A percentile compares a stretch with the other conserved stretches of the same genome.
phyloP scores from a whole-genome alignment of 148 eudicot species.

The Fagopyrum tataricum region DNA sequence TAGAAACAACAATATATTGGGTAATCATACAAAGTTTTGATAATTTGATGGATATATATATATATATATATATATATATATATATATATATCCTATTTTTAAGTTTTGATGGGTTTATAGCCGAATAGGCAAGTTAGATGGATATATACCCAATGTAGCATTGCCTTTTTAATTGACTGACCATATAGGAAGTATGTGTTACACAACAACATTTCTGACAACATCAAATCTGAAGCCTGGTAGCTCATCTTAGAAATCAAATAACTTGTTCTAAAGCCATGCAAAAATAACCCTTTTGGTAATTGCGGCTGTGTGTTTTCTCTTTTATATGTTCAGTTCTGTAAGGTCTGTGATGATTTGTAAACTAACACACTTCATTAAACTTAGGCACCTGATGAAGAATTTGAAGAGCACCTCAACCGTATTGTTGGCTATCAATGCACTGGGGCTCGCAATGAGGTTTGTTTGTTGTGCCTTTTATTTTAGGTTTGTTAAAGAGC shows the following conservation, averaged over 20 bases:
- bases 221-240: not conserved
- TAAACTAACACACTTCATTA: not conserved
- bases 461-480: constrained; percentile 16
- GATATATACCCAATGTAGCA: too few species aligned
- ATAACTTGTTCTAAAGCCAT: not conserved
- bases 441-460: constrained; percentile 86
- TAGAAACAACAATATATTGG: too few species aligned
- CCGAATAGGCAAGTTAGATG: too few species aligned
- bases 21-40: too few species aligned
- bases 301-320: not conserved
- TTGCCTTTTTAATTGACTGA: not conserved
- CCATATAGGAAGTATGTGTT: not conserved
- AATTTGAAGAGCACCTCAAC: constrained; percentile 82
- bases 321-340: not conserved
- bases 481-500: not conserved
- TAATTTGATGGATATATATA: too few species aligned
- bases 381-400: constrained; percentile 95
- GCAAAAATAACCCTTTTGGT: not conserved
- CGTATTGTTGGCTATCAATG: constrained; percentile 56
- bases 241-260: not conserved
- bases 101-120: too few species aligned
- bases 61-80: too few species aligned
- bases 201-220: not conserved
- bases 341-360: not conserved
- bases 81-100: too few species aligned